Base-by-base conservation (phyloP, 2,329 filamentous ascomycete genomes). In the Calonectria pauciramosa region DNA sequence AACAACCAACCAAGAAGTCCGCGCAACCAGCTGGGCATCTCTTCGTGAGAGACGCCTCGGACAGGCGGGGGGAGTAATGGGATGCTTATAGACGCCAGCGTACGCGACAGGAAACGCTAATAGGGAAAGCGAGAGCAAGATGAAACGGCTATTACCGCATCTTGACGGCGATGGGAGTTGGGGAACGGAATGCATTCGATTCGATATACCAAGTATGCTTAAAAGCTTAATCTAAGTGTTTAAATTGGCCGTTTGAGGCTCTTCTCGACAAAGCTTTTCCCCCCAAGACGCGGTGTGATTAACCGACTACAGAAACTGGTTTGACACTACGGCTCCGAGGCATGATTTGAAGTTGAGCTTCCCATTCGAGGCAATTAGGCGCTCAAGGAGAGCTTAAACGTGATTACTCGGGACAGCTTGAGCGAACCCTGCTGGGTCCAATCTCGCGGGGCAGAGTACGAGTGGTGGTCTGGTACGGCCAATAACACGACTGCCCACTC, bases 211-310 rank as follows among this genome's bases (percentile, higher is more conserved):
- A 63, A 63, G 32, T 63, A 63, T 63, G 56, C 56, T 63, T 63
- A 54, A 54, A 63, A 63, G 56, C 56, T 63, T 63, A 63, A 63
- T 63, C 56, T 63, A 63, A 63, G 56, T 63, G 56, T 63, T 63
- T 41, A 63, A 63, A 41, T 41, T 63, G 18, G 3, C 34, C 56
- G 36, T 9, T 60, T 63, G 56, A 34, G 56, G 56, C 56, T 63
- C 56, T 63, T 8, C 56, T 63, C 14, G 23, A 63, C 56, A 63
- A 63, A n/a, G n/a, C n/a, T 20, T 34, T 28, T 14, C 23, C n/a
- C 28, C 30, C 34, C n/a, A 16, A 6, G 56, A 13, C 14, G 16
- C 20, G 10, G 3, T 26, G 34, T 60, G 32, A 60, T 41, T 41
- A 28, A 60, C 56, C n/a, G n/a, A 34, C 56, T 28, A 26, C 13